Base-by-base conservation (phyloP, 805 yeast genomes). In the Candida stauntonica region DNA sequence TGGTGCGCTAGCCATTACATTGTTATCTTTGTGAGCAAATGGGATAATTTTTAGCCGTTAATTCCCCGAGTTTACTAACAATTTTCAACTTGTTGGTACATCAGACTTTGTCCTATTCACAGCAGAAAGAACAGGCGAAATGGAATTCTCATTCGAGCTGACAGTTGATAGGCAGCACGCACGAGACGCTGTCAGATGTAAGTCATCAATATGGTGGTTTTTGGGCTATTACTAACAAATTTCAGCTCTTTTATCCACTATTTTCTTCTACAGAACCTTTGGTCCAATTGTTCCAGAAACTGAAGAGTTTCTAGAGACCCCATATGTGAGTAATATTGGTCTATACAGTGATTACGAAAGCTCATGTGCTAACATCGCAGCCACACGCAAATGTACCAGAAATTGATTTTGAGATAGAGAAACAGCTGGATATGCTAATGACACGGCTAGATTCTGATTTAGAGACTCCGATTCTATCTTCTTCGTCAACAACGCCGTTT, bases 261-360 rank as follows among this genome's bases (percentile, higher is more conserved):
- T 84, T 15, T 73, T 84, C 55, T 84, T 84, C 57, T 75, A 78
- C 39, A 62, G 94, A 31, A 62, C 81, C 19, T 77, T 85, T 53
- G 91, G 89, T 0, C 70, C 79, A 1, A 64, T 81, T 14, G 57
- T 62, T 2, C 87, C 89, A 2, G 57, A 63, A 13, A 69, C 75
- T 4, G 60, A 63, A n/a, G 80, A 77, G 45, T 76, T 78, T 36
- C 57, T 74, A 8, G 79, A 73, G 14, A 66, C 81, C 3, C 69
- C 85, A 5, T 83, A 81, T 48, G 60, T 55, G 42, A 36, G 41
- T 32, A 12, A n/a, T n/a, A 21, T 12, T 21, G 24, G 24, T 7
- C 12, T 12, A 21, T 21, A 21, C 24, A 21, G 24, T 12, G n/a
- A n/a, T n/a, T n/a, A n/a, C n/a, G n/a, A n/a, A n/a, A n/a, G n/a